Evolutionary conservation across 129 eudicot species (phyloP).

Genomic region (Escallonia herrerae): DNA sequence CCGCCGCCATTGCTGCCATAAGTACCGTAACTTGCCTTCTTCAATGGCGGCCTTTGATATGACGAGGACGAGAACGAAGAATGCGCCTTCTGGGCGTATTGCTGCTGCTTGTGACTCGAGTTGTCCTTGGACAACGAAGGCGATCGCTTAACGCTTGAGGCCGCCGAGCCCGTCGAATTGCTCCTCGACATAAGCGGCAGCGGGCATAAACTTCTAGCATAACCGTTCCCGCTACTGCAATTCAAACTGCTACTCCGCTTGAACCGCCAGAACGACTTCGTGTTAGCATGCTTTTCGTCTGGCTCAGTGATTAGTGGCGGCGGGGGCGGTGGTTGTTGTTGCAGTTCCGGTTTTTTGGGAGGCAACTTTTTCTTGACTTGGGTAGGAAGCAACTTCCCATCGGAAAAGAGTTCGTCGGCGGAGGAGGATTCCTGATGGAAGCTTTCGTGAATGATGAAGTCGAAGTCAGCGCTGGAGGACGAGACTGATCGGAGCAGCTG

Average conservation of each 20-base stretch:
- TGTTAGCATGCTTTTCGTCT: neutral
- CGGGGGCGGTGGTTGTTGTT: neutral
- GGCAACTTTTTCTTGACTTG: conserved; percentile 23
- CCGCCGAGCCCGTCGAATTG: conserved; percentile 76
- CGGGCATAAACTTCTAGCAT: conserved; percentile 64
- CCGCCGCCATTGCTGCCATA: conserved; percentile 23
- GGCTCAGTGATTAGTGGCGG: conserved; percentile 5
- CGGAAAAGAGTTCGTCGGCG: conserved; percentile 79
- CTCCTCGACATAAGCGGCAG: conserved; percentile 69
- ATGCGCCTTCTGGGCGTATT: conserved; percentile 6
- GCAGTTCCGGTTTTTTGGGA: neutral
- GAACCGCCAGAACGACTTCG: conserved; percentile 69
- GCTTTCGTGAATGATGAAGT: conserved; percentile 52
- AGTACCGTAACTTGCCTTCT: conserved; percentile 24
- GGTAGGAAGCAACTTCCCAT: conserved; percentile 73
- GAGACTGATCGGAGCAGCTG: conserved; percentile 49
- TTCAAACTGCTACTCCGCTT: conserved; percentile 68
- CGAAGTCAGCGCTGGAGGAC: conserved; percentile 51
- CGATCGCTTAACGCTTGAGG: conserved; percentile 40
- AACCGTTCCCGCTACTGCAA: conserved; percentile 52
- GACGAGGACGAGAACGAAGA: neutral
- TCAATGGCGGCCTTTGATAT: conserved; percentile 79
- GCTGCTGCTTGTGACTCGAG: conserved; percentile 21
- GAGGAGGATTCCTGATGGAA: conserved; percentile 42
- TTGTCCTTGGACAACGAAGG: conserved; percentile 33